A percentile compares a stretch with the other conserved stretches of the same genome.
Conservation (phyloP, 345 rosid genomes). For the Eucalyptus polybractea region DNA sequence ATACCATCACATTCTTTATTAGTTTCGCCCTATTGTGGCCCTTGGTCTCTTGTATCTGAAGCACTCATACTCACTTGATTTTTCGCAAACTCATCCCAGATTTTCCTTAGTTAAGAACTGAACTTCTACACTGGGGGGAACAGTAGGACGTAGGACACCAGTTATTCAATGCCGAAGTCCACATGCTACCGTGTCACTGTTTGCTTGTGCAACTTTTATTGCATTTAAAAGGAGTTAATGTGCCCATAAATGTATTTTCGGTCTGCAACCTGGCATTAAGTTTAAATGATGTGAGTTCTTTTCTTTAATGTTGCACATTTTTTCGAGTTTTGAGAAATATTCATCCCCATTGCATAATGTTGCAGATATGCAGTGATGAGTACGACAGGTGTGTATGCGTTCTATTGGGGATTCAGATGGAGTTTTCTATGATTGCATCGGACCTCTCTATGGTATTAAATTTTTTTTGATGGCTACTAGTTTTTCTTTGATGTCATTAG, state of each 20-base stretch:
- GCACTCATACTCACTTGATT: background rate
- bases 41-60: background rate
- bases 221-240: background rate
- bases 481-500: background rate
- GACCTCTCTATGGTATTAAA: slow-evolving; percentile 74
- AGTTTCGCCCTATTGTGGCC: background rate
- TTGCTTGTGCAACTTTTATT: background rate
- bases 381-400: slow-evolving; percentile 65
- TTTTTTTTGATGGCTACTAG: background rate
- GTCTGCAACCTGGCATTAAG: background rate
- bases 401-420: slow-evolving; percentile 80
- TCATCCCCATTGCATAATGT: background rate
- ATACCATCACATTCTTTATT: background rate
- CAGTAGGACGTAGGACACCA: background rate
- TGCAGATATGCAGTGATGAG: slow-evolving; percentile 80
- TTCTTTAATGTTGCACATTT: too few species aligned
- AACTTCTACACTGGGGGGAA: background rate
- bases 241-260: background rate
- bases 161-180: background rate
- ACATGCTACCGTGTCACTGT: background rate
- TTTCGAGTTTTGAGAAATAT: background rate
- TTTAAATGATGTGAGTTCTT: background rate
- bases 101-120: background rate
- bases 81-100: background rate
- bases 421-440: slow-evolving; percentile 57